Conservation (phyloP, 2,329 filamentous ascomycete genomes). For the Penicillium sp. region DNA sequence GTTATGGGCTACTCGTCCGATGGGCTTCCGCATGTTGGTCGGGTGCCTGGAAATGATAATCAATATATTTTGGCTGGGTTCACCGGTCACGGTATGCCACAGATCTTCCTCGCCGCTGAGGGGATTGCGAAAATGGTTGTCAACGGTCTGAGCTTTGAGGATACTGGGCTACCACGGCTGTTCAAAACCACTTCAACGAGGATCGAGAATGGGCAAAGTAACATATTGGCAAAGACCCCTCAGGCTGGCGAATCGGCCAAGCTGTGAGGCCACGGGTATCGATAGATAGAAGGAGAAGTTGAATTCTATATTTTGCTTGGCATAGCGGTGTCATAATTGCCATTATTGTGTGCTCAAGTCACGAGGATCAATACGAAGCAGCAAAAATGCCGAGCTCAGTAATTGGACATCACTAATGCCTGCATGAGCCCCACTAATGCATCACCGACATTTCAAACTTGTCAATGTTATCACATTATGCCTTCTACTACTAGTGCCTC, state of each 20-base stretch:
- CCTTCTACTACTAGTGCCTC: no score
- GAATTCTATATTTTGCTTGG: neutral
- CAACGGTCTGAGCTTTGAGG: conserved; percentile 22
- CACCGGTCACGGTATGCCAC: conserved; percentile 67
- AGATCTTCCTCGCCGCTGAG: conserved; percentile 60
- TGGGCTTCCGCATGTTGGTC: conserved; percentile 55
- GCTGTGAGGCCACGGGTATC: neutral
- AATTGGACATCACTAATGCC: neutral
- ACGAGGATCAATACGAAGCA: neutral
- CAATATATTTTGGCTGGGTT: conserved; percentile 62
- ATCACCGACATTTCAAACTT: no score
- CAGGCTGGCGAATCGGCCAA: neutral
- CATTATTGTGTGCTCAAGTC: neutral
- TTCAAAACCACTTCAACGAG: conserved; percentile 26
- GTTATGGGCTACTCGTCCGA: conserved; percentile 56
- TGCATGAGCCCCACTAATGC: no score
- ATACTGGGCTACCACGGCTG: conserved; percentile 31
- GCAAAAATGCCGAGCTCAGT: neutral
- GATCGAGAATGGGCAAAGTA: neutral
- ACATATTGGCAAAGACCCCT: neutral
- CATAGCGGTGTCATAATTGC: neutral
- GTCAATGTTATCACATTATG: no score
- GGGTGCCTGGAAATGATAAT: conserved; percentile 43
- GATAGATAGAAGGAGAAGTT: neutral
- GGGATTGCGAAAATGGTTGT: conserved; percentile 58